These are phyloP conservation scores for Pisolithus albus DNA, from an alignment of 768 basidiomycete species.

Conservation along the genomic window DNA sequence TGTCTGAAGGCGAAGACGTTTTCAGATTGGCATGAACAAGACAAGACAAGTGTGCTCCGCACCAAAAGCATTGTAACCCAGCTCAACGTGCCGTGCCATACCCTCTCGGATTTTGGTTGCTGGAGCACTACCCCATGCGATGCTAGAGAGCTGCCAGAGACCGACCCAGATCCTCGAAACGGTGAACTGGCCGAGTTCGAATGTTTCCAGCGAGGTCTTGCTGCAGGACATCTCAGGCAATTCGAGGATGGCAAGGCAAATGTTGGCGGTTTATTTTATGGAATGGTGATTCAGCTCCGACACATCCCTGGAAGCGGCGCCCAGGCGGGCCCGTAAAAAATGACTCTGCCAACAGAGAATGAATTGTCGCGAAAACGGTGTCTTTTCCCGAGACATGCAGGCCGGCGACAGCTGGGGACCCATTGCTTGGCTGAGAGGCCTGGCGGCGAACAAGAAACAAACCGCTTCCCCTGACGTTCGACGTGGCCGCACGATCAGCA, in stretches of 20 bases:
- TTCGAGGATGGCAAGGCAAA: conserved; percentile 6
- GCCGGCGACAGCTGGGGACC: too few species aligned
- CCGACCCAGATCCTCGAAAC: conserved; percentile 69
- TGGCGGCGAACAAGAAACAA: not conserved
- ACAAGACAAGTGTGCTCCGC: conserved; percentile 9
- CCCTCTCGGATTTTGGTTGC: conserved; percentile 56
- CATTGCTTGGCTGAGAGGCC: too few species aligned
- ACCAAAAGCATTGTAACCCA: conserved; percentile 46
- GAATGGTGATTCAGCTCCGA: conserved; percentile 27
- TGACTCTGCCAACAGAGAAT: too few species aligned
- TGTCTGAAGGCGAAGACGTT: conserved; percentile 34
- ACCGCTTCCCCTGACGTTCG: not conserved
- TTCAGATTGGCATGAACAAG: conserved; percentile 10
- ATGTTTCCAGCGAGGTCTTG: conserved; percentile 35
- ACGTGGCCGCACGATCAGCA: conserved; percentile 1
- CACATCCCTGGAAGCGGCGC: not conserved
- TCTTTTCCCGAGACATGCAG: too few species aligned
- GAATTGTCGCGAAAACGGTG: too few species aligned
- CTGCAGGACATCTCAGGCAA: conserved; percentile 17
- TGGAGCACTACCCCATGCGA: conserved; percentile 76
- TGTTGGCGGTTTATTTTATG: conserved; percentile 15
- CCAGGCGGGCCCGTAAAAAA: too few species aligned
- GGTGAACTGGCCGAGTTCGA: conserved; percentile 48
- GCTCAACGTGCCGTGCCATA: conserved; percentile 57
- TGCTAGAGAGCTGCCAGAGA: conserved; percentile 82